Evolutionary conservation across 768 basidiomycete species (phyloP).

Genomic region (Xanthoconium stramineum): DNA sequence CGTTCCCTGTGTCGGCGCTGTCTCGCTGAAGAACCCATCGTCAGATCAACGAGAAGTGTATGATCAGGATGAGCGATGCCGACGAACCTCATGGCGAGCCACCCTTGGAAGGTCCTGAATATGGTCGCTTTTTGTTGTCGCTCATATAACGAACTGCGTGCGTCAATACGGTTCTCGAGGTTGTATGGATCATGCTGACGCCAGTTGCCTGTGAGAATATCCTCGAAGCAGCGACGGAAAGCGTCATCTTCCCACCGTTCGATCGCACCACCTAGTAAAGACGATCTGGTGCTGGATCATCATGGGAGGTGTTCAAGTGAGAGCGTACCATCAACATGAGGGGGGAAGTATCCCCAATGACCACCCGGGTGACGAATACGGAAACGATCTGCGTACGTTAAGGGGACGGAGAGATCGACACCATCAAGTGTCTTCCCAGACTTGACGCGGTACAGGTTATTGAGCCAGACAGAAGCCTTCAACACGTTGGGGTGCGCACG

Average conservation of each 20-base stretch:
- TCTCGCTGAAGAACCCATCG: conserved; percentile 41
- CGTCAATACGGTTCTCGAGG: conserved; percentile 55
- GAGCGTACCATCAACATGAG: conserved; percentile 50
- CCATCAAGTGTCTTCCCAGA: conserved; percentile 40
- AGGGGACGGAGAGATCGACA: conserved; percentile 58
- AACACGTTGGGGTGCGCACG: conserved; percentile 69
- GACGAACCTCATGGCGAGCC: conserved; percentile 62
- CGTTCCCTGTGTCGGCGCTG: conserved; percentile 66
- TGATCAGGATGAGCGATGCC: not conserved
- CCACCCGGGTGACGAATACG: conserved; percentile 68
- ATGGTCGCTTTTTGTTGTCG: conserved; percentile 50
- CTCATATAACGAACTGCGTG: conserved; percentile 61
- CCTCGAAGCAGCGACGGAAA: conserved; percentile 57
- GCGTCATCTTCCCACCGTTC: conserved; percentile 71
- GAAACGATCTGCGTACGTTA: conserved; percentile 73
- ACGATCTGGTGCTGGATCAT: not conserved
- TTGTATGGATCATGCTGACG: conserved; percentile 64
- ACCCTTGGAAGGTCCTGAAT: conserved; percentile 73
- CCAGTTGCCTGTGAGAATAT: conserved; percentile 64
- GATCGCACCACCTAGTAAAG: conserved; percentile 55
- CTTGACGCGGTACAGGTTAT: conserved; percentile 56
- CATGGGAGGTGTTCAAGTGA: conserved; percentile 21
- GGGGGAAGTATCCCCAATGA: conserved; percentile 51
- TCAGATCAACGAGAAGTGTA: not conserved
- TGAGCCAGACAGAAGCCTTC: conserved; percentile 54